Base-by-base conservation (phyloP, 371 early-diverging fungal genomes). In the Syncephalastrum racemosum region DNA sequence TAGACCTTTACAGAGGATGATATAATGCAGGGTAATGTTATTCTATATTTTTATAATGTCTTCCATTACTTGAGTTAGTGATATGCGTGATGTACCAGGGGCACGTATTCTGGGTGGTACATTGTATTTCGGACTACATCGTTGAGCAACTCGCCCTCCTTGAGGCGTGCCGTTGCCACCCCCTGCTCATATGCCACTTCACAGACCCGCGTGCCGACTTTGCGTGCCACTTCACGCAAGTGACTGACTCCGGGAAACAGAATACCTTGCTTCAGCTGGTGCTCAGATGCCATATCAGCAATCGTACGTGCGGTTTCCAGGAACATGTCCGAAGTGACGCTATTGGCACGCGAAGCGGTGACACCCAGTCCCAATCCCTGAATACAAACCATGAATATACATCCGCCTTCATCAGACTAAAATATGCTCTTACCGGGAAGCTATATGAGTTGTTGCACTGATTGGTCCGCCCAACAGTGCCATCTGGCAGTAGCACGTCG, bases 391-490 rank as follows among this genome's bases (percentile, higher is more conserved):
- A 31, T 31, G 36, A 31, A 2, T 31, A 5, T 31, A 5, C 36
- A 31, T 0, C 10, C 36, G 7, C 27, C 10, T 10, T 10, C 36
- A 10, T 2, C 1, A 2, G 12, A 10, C 36, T 10, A 31, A 8
- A 31, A 8, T 12, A 31, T 31, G 5, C 12, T 56, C 74, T 55
- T 71, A 56, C 59, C 45, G 81, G 61, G 76, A 84, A 84, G 31
- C 81, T 81, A 63, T 81, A 82, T 45, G 82, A 81, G 64, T 84
- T 84, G 63, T 84, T 84, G 71, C 82, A 80, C 64, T 82, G 84
- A 53, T 84, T 84, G 10, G 81, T 81, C 53, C 71, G 68, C 46
- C 81, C 71, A 8, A 75, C 46, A 45, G 71, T 70, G 46, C 82
- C 81, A 56, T 80, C 72, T 45, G 71, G 66, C 12, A 75, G 50